Conservation (phyloP, 306 rosid species). For the Cucumis hystrix region DNA sequence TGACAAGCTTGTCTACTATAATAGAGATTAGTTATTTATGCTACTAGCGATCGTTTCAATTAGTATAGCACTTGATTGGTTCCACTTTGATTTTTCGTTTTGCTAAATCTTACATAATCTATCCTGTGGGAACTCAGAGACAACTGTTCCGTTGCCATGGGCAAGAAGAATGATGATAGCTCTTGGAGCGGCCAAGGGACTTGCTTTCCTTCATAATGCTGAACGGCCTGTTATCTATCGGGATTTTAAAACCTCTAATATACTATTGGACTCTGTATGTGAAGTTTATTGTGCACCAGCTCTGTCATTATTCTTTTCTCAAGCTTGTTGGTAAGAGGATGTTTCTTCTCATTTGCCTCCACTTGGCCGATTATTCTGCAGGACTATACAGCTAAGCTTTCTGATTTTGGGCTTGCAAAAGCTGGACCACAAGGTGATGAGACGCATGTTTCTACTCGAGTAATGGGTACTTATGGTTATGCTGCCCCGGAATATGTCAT, state of each 20-base stretch:
- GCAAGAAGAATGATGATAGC: constrained; percentile 89
- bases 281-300: neutral
- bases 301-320: neutral
- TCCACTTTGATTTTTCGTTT: constrained; percentile 3
- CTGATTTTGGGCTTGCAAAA: constrained; percentile 94
- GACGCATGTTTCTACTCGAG: constrained; percentile 94
- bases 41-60: neutral
- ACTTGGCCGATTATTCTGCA: constrained; percentile 17
- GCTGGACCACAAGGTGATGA: constrained; percentile 99
- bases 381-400: constrained; percentile 96
- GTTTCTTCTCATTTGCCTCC: constrained; percentile 7
- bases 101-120: constrained; percentile 24
- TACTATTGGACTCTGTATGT: constrained; percentile 80
- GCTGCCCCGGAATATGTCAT: constrained; percentile 97
- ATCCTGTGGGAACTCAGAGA: constrained; percentile 47
- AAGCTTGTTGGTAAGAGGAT: neutral
- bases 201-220: constrained; percentile 94
- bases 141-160: constrained; percentile 78
- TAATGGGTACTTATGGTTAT: constrained; percentile 97
- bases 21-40: neutral
- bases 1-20: neutral
- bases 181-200: constrained; percentile 95
- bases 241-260: constrained; percentile 91
- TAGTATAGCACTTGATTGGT: constrained; percentile 5
- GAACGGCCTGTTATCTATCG: constrained; percentile 94